phyloP scores from a whole-genome alignment of 805 yeast species.

The Saccharomycopsis vini region DNA sequence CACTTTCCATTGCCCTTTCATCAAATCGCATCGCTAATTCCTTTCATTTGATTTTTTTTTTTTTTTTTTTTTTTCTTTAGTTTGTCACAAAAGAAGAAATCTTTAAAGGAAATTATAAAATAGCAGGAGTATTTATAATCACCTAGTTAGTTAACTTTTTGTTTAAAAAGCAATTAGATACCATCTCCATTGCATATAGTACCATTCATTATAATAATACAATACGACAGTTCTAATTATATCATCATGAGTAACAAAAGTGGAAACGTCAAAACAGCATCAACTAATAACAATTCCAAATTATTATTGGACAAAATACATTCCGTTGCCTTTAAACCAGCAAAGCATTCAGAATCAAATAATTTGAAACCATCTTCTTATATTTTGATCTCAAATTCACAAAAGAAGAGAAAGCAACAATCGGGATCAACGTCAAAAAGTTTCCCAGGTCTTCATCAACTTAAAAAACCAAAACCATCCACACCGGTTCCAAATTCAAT shows the following conservation, averaged over 20 bases:
- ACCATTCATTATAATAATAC: too few relatives aligned
- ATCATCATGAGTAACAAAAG: not conserved
- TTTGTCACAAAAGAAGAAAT: too few relatives aligned
- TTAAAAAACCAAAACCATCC: not conserved
- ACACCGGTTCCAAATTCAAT: constrained; percentile 28
- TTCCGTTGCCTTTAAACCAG: constrained; percentile 10
- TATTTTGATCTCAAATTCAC: constrained; percentile 5
- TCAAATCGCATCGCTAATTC: too few relatives aligned
- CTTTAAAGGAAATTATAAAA: too few relatives aligned
- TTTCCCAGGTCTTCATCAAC: not conserved
- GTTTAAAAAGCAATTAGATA: too few relatives aligned
- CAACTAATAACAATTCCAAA: constrained; percentile 6
- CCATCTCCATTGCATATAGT: too few relatives aligned
- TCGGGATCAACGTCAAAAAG: not conserved
- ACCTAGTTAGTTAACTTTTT: not conserved
- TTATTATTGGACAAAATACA: constrained; percentile 15
- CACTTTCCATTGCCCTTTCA: too few relatives aligned
- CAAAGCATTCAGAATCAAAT: constrained; percentile 12
- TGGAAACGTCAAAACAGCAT: not conserved
- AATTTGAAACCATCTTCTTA: constrained; percentile 16
- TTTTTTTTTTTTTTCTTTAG: not conserved
- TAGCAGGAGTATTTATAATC: too few relatives aligned
- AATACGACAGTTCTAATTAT: too few relatives aligned
- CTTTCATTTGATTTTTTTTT: too few relatives aligned
- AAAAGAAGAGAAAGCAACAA: not conserved